Evolutionary conservation across 176 grass and related monocot species (phyloP), one percentile per base, ranked within the genome.

Genomic region (Hsuehochloa calcarea): DNA sequence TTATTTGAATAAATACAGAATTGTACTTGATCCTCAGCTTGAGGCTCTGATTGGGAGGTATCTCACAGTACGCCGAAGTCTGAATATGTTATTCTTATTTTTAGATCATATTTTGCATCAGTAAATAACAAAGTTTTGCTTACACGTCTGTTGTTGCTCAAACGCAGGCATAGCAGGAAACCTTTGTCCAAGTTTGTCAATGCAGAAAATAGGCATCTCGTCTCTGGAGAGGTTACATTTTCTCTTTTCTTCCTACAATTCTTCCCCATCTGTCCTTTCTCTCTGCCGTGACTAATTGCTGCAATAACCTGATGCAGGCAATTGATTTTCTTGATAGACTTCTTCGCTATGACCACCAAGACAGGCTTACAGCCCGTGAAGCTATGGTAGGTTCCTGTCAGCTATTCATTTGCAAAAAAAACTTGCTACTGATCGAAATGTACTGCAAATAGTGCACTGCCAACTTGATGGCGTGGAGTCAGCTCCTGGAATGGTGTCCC

Each of bases 301-400:
- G n/a, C 72, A 68, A 64, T 31, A 49, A 56, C 72, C 68, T 70
- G 22, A 50, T 84, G 38, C 86, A 95, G 93, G 91, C 93, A 60
- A 87, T 93, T 34, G 93, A 96, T 89, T 96, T 96, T 88, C 91
- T 96, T 39, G 93, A 93, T 89, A 96, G 79, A 81, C 88, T 96
- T 84, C 86, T 96, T 80, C 84, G 91, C 80, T 96, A 89, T 85
- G 91, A 96, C 76, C 93, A 96, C 49, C 93, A 96, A 49, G 86
- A 96, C 41, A 86, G 93, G 84, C 81, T 93, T 27, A 96, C 93
- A 73, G 91, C 93, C 22, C 84, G 81, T 84, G 91, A 96, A 93
- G 93, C 93, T 47, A 93, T 91, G 93, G 93, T 96, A 87, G n/a
- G 20, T 85, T 73, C 63, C 25, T 51, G 37, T 56, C 81, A 69